Evolutionary conservation across 1,284 basidiomycete genomes (phyloP), one percentile per base, ranked within the genome.

Genomic region (Puccinia hordei): DNA sequence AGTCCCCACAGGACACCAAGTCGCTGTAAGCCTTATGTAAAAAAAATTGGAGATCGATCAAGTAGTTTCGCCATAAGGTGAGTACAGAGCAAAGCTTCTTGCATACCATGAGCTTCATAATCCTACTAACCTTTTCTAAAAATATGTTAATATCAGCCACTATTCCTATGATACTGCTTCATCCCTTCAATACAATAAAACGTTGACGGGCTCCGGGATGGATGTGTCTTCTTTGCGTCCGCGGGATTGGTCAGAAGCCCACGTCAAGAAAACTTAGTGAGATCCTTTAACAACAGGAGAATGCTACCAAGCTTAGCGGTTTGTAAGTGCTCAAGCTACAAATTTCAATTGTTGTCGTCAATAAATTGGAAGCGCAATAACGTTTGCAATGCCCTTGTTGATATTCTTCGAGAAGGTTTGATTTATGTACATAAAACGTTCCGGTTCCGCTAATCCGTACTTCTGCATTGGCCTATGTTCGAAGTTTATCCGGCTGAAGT

Each of bases 231-330:
- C 53, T 17, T 24, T 55, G 46, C 46, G 46, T 55, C 24, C 53
- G n/a, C n/a, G 53, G 53, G 53, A 55, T 55, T 55, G 53, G 53
- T 55, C 53, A 24, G 53, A 55, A 55, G 53, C 53, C 5, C 53
- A 55, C 24, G 53, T 55, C 22, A n/a, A 55, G 24, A 55, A 27
- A 22, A 24, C 22, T 49, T 49, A 19, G 17, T 19, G 15, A 17
- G 17, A 19, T 49, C 2, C 15, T 49, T 41, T 41, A 41, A 41
- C 38, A 41, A 12, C 12, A 41, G 4, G 38, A 41, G 12, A 41
- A 49, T 49, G 46, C 17, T 49, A 17, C 46, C 46, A 49, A 49
- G 17, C 15, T 17, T 49, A 5, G 46, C 13, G 17, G 17, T 49
- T 5, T 19, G 46, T 49, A 15, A 49, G 46, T 49, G 46, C 46